Conservation (phyloP, 2,329 filamentous ascomycete species). For the Neurospora sp. region DNA sequence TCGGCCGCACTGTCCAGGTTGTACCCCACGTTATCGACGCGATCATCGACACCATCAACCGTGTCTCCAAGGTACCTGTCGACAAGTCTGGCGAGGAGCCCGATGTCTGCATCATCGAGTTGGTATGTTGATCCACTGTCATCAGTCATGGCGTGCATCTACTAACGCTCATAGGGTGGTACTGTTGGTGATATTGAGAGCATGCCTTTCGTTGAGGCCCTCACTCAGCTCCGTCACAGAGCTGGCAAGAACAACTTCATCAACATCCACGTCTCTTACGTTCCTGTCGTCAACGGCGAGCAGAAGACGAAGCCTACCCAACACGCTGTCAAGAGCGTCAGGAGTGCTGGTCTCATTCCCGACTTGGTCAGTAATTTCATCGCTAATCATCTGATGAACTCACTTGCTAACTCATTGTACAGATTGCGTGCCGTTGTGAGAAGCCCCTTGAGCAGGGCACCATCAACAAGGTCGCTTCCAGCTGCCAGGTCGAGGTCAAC, state of each 20-base stretch:
- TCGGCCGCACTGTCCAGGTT: slow-evolving; percentile 82
- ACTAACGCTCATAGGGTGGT: slow-evolving; percentile 35
- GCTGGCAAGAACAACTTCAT: slow-evolving; percentile 73
- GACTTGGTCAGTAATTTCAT: slow-evolving; percentile 45
- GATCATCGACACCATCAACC: slow-evolving; percentile 87
- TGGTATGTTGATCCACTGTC: slow-evolving; percentile 19
- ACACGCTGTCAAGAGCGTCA: slow-evolving; percentile 73
- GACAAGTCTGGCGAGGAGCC: slow-evolving; percentile 76
- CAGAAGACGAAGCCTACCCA: slow-evolving; percentile 98
- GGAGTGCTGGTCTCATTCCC: slow-evolving; percentile 67
- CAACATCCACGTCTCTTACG: slow-evolving; percentile 81
- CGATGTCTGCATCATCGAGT: slow-evolving; percentile 72
- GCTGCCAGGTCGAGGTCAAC: slow-evolving; percentile 76
- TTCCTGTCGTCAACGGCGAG: slow-evolving; percentile 62
- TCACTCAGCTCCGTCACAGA: slow-evolving; percentile 66
- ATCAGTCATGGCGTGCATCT: neutral
- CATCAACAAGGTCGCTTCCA: slow-evolving; percentile 78
- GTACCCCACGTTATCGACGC: slow-evolving; percentile 88
- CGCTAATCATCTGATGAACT: slow-evolving; percentile 2
- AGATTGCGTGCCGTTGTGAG: slow-evolving; percentile 92
- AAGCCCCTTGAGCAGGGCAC: slow-evolving; percentile 62
- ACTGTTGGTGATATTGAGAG: slow-evolving; percentile 76
- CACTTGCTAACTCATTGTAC: slow-evolving; percentile 8
- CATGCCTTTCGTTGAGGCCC: slow-evolving; percentile 78
- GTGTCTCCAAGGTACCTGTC: slow-evolving; percentile 75